These are phyloP conservation scores for Capronia epimyces DNA, from an alignment of 2,329 filamentous ascomycete genomes.

Conservation along the genomic window DNA sequence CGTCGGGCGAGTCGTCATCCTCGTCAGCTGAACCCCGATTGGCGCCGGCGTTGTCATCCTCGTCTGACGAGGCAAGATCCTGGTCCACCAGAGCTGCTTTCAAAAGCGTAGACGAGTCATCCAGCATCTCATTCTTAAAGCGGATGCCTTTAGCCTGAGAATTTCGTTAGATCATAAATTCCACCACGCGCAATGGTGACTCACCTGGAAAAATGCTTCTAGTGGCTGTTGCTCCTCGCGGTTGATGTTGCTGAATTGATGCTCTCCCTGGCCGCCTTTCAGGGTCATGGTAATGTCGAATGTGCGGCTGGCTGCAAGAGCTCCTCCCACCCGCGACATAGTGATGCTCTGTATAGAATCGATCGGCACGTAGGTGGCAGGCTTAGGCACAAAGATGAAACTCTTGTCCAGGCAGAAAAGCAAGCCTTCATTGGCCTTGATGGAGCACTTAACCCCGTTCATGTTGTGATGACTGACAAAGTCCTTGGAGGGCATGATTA, in stretches of 20 bases:
- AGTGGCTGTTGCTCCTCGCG: constrained; percentile 93
- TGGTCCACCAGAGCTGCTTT: constrained; percentile 79
- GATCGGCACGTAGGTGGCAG: constrained; percentile 92
- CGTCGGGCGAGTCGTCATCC: constrained; percentile 89
- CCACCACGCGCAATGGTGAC: background rate
- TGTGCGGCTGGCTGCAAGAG: constrained; percentile 86
- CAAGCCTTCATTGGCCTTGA: constrained; percentile 98
- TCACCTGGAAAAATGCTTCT: constrained; percentile 85
- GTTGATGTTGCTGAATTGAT: constrained; percentile 99
- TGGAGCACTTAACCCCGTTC: constrained; percentile 97
- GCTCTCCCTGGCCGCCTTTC: constrained; percentile 79
- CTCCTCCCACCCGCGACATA: constrained; percentile 91
- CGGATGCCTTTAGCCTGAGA: constrained; percentile 76
- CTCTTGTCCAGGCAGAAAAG: constrained; percentile 96
- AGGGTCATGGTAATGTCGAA: constrained; percentile 94
- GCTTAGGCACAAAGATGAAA: constrained; percentile 98
- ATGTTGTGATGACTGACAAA: constrained; percentile 87
- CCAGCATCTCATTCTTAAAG: constrained; percentile 97
- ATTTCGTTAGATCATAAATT: background rate
- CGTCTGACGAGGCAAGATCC: constrained; percentile 53
- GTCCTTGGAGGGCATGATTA: constrained; percentile 88
- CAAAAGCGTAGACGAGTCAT: constrained; percentile 65
- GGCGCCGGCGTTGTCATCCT: constrained; percentile 38
- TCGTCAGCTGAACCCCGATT: constrained; percentile 83
- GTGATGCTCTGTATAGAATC: constrained; percentile 88